Conservation (phyloP, 306 rosid species). For the Trifolium subterraneum region DNA sequence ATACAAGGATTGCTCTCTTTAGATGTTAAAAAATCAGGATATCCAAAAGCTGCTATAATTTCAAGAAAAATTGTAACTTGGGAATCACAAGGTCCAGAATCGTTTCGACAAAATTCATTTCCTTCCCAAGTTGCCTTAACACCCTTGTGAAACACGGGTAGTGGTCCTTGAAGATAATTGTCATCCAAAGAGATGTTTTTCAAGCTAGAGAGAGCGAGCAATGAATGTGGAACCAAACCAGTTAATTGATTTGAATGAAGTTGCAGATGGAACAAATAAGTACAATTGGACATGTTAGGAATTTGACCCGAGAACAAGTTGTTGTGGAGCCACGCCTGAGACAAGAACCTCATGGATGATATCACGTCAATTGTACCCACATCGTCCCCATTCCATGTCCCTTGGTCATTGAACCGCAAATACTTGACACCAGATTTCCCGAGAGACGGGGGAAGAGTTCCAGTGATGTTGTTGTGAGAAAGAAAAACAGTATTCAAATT, state of each 20-base stretch:
- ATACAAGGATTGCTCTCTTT: slow-evolving; percentile 21
- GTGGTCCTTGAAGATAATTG: slow-evolving; percentile 70
- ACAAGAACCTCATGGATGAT: background rate
- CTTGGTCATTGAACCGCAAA: background rate
- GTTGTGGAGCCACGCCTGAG: background rate
- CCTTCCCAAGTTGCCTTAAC: slow-evolving; percentile 45
- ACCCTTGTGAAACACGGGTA: slow-evolving; percentile 51
- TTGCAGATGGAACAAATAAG: background rate
- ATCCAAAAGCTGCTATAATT: slow-evolving; percentile 58
- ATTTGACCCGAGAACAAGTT: background rate
- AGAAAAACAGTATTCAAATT: background rate
- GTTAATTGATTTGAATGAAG: background rate
- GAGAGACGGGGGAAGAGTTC: background rate
- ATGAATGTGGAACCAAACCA: slow-evolving; percentile 65
- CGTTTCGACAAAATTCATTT: slow-evolving; percentile 56
- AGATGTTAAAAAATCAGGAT: slow-evolving; percentile 18
- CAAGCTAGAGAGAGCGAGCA: slow-evolving; percentile 50
- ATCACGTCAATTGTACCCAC: background rate
- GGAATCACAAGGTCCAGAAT: slow-evolving; percentile 58
- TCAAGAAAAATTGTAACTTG: slow-evolving; percentile 57
- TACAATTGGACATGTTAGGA: background rate
- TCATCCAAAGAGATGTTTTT: slow-evolving; percentile 59
- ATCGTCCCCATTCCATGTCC: too few species aligned
- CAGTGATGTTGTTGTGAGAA: background rate
- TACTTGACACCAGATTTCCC: background rate